Conservation (phyloP, 768 basidiomycete species). For the Brasilioporus rufonigricans region DNA sequence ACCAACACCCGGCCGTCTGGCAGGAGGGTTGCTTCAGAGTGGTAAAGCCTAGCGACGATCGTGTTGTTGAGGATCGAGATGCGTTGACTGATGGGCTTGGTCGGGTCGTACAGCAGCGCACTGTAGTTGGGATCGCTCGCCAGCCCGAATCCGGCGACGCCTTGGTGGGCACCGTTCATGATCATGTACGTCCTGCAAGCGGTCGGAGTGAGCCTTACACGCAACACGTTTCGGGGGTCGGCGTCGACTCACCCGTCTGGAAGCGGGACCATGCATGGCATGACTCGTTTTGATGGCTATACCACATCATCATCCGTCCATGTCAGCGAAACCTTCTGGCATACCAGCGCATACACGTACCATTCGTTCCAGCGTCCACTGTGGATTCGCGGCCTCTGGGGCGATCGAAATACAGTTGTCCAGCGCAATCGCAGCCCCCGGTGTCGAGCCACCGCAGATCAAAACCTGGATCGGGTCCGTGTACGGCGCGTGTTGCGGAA, state of each 20-base stretch:
- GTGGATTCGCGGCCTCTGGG: constrained; percentile 59
- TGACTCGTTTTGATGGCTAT: constrained; percentile 70
- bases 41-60: constrained; percentile 73
- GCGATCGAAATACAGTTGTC: constrained; percentile 72
- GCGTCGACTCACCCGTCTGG: constrained; percentile 37
- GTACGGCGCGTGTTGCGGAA: constrained; percentile 73
- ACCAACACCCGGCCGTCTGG: constrained; percentile 74
- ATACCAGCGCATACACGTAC: constrained; percentile 37
- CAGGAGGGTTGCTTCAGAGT: constrained; percentile 73
- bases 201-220: background rate
- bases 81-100: constrained; percentile 54
- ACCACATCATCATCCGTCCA: background rate
- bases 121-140: constrained; percentile 59
- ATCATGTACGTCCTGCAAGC: constrained; percentile 73
- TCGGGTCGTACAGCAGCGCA: constrained; percentile 71
- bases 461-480: constrained; percentile 67
- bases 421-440: constrained; percentile 45
- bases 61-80: constrained; percentile 66
- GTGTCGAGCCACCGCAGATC: constrained; percentile 74
- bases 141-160: constrained; percentile 73
- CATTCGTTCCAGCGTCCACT: constrained; percentile 79
- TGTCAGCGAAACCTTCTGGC: background rate
- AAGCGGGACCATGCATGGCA: constrained; percentile 71
- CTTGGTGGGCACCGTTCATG: constrained; percentile 68
- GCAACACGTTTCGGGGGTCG: too few species aligned